Base-by-base conservation (phyloP, 768 basidiomycete species). In the Udeniomyces megalosporus region DNA sequence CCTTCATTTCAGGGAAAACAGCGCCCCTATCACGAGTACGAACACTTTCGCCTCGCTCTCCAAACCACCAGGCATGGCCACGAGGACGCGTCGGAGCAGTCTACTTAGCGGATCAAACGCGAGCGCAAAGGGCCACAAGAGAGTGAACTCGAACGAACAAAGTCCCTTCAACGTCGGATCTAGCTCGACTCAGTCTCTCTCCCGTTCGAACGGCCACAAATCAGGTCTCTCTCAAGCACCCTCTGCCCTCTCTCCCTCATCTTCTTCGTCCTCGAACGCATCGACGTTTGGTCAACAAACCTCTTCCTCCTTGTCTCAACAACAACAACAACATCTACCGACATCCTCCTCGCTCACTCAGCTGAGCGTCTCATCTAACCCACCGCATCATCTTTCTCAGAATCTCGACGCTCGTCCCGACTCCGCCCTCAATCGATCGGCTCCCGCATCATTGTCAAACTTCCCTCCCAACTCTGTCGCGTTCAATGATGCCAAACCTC, bases 401-500 rank as follows among this genome's bases (percentile, higher is more conserved):
- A 24, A 31, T 26, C 24, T 32, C 57, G 17, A 64, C 48, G 35
- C 32, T 42, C 38, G 38, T 17, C 10, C 58, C 45, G 58, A 65
- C 17, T 38, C 58, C 0, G 32, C 47, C 31, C 58, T 65, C 44
- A 65, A 65, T 28, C 58, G 63, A 22, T 65, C 63, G 15, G 63
- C 63, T 17, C 63, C 63, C 1, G 63, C 63, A 4, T 46, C 63
- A 11, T 49, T 48, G 44, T 51, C 52, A 3, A 42, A 45, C 11
- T 22, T 38, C 35, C 48, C 48, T 17, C 50, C 26, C 28, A 35
- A 53, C 51, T 24, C 22, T 20, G 48, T 32, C 46, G 51, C 56
- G 15, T 60, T 65, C 58, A 56, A 60, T 45, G 58, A 65, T 29
- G 58, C 58, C n/a, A 60, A 56, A 26, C 63, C 63, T 20, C 53